Base-by-base conservation (phyloP, 75 land plant species). In the Pinus taeda region DNA sequence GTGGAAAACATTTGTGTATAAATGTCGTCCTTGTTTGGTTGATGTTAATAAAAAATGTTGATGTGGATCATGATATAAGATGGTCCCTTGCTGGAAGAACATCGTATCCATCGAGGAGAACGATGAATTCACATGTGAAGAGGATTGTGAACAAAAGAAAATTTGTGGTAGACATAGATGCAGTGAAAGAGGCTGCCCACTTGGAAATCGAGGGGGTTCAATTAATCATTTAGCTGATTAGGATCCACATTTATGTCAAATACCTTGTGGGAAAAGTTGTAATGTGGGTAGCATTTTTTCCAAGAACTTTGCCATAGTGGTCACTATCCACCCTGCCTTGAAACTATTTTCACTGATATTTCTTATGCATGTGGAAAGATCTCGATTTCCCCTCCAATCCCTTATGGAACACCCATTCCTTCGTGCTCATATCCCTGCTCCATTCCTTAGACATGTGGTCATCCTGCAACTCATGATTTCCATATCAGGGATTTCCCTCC, bases 401-500 rank as follows among this genome's bases (percentile, higher is more conserved):
- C 99, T n/a, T 97, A 98, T 84, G 99, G 99, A 42, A 97, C 98
- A 11, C 95, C 91, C 29, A 79, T 79, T 15, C 99, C 99, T 15
- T 79, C 95, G 11, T 97, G 99, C 77, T 85, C 84, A n/a, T 83
- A 79, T 37, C 87, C 91, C 14, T 97, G 98, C 58, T 88, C 88
- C 9, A 74, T 92, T 72, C 87, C 98, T 62, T 98, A 92, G 78
- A 88, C 93, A 21, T 97, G 99, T 84, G 99, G 98, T 24, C 99
- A 97, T 85, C 55, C 78, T 12, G 80, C 94, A 17, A 73, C 98
- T 49, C 99, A 97, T 60, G 85, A 83, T 61, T 97, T 98, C 57
- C 99, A 97, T 70, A 91, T 90, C 80, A 96, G 99, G 20, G 98
- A 94, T 20, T 97, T 98, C 77, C 99, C 98, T 26, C 99, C 98